Base-by-base conservation (phyloP, 768 basidiomycete species). In the Russula vinacea region DNA sequence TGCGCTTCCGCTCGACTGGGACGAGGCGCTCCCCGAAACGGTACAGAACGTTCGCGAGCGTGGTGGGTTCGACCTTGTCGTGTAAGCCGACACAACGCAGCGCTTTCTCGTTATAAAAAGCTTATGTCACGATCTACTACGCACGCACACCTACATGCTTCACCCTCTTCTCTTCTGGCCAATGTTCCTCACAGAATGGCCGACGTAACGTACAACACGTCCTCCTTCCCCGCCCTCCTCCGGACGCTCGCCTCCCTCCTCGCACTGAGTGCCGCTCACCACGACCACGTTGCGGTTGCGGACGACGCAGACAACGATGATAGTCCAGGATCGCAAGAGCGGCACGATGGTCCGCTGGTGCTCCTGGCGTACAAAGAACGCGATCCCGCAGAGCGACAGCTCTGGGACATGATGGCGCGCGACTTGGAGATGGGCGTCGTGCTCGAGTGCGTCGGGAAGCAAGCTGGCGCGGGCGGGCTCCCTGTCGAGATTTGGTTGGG, bases 131-230 rank as follows among this genome's bases (percentile, higher is more conserved):
- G 35, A 35, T 35, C 40, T 42, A 42, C 17, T 10, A 2, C 2
- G 11, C 59, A 37, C 53, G 33, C 47, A 32, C 2, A 13, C 13
- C n/a, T n/a, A 16, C 11, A 17, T 45, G 11, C 42, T 58, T 13
- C 35, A 22, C 54, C 35, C 29, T 19, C 9, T 10, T 19, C 10
- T n/a, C 24, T 14, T 10, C 5, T 24, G 1, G 6, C 14, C 16
- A 1, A 4, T 7, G 44, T 45, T 44, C 42, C 44, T 49, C 11
- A 9, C 68, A 94, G 93, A 50, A 92, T 95, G 86, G 90, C 93
- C 14, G 94, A 97, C 70, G 91, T 95, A 9, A 88, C 92, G 1
- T 96, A 95, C 77, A 96, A 96, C 76, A 92, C 90, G 0, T 77
- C 85, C 1, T 89, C 92, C 1, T 97, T 96, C 73, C 84, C 89